phyloP scores from a whole-genome alignment of 352 stramenopile species.

The Globisporangium okanoganense region DNA sequence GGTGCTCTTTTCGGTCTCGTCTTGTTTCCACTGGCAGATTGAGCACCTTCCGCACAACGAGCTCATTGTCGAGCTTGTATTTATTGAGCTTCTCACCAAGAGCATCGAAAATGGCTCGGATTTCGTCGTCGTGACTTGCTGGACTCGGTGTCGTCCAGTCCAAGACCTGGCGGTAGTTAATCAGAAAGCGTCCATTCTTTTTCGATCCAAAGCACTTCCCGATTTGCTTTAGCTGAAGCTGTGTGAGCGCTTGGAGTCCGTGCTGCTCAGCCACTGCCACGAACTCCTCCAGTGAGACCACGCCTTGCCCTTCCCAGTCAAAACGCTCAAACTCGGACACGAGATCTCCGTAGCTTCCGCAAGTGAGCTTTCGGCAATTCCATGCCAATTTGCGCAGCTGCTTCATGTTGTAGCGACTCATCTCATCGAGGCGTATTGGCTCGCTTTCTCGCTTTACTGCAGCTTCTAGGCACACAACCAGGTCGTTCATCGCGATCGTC shows the following conservation, averaged over 20 bases:
- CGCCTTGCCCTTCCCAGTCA: conserved; percentile 51
- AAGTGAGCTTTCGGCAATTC: conserved; percentile 50
- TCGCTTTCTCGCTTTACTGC: conserved; percentile 14
- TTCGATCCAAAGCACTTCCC: conserved; percentile 55
- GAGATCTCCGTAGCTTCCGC: conserved; percentile 27
- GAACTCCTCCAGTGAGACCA: conserved; percentile 51
- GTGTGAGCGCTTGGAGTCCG: conserved; percentile 47
- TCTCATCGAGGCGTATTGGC: conserved; percentile 7
- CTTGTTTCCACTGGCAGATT: conserved; percentile 3
- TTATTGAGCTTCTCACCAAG: conserved; percentile 19
- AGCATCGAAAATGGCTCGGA: conserved; percentile 21
- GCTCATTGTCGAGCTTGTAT: conserved; percentile 21
- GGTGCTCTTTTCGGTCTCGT: conserved; percentile 3
- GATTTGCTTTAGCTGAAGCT: conserved; percentile 34
- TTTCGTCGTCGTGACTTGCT: conserved; percentile 12
- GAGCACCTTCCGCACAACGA: conserved; percentile 21
- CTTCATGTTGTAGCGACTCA: conserved; percentile 40
- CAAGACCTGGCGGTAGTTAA: conserved; percentile 67
- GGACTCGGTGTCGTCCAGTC: conserved; percentile 55
- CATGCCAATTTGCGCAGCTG: conserved; percentile 43
- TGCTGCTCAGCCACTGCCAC: conserved; percentile 25
- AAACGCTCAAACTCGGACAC: conserved; percentile 55
- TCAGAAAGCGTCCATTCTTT: conserved; percentile 35
- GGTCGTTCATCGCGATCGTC: conserved; percentile 30
- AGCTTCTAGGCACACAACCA: conserved; percentile 33